Percentiles rank a stretch among this genome's conserved stretches.
Evolutionary conservation across 208 protist species (phyloP).

Genomic region (Trypanosoma melophagium): DNA sequence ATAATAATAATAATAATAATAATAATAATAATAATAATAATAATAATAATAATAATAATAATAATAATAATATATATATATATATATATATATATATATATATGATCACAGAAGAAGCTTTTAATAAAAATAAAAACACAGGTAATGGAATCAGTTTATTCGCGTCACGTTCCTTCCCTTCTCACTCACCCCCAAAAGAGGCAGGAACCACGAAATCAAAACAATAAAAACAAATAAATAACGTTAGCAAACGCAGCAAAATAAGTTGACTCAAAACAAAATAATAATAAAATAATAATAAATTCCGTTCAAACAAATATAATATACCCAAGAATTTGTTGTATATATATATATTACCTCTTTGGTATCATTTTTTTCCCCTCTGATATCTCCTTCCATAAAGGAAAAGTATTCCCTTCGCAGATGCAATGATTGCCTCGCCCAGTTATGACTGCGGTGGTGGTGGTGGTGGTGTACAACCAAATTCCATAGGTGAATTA

Average conservation of each 20-base stretch:
- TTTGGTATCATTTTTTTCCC: not conserved
- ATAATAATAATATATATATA: slow-evolving; percentile 5
- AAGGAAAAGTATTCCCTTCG: not conserved
- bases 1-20: not conserved
- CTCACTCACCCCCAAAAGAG: not conserved
- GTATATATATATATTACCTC: not conserved
- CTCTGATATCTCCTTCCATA: not conserved
- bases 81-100: slow-evolving; percentile 2
- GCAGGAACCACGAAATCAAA: not conserved
- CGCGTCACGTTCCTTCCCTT: too few species aligned
- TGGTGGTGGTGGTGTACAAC: slow-evolving; percentile 50
- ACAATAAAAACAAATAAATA: not conserved
- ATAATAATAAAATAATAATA: not conserved
- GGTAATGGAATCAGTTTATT: too few species aligned
- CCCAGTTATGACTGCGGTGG: slow-evolving; percentile 6
- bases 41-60: not conserved
- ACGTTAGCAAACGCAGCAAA: too few species aligned
- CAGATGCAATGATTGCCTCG: not conserved
- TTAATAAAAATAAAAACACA: slow-evolving; percentile 8
- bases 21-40: too few species aligned
- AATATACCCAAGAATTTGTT: not conserved
- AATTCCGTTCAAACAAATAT: not conserved
- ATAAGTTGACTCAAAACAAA: too few species aligned
- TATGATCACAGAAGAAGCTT: not conserved
- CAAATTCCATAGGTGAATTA: slow-evolving; percentile 27